Conservation (phyloP, 1,284 basidiomycete genomes). For the Coniferiporia weirii region DNA sequence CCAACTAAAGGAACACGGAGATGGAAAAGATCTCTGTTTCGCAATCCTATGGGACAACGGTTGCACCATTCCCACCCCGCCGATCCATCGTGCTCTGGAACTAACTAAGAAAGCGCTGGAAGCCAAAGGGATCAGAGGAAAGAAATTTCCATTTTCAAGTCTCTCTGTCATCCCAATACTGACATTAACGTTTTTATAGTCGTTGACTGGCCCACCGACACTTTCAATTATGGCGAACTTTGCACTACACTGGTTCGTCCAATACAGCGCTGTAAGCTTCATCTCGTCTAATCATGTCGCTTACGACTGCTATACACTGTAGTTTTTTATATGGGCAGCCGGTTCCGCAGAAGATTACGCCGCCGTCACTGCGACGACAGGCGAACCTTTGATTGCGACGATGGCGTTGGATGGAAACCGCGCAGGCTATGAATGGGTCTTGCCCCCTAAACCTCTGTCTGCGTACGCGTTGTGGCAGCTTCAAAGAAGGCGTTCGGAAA, state of each 20-base stretch:
- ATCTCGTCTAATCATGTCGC: not conserved
- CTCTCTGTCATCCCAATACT: not conserved
- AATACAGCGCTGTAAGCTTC: slow-evolving; percentile 1
- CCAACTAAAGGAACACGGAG: slow-evolving; percentile 51
- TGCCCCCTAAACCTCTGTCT: slow-evolving; percentile 25
- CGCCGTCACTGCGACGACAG: slow-evolving; percentile 33
- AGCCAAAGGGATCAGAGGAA: slow-evolving; percentile 64
- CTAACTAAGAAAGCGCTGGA: slow-evolving; percentile 52
- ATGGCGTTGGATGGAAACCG: slow-evolving; percentile 37
- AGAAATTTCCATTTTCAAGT: not conserved
- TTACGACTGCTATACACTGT: not conserved
- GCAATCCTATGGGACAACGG: slow-evolving; percentile 63
- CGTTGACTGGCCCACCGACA: slow-evolving; percentile 31
- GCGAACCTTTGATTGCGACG: slow-evolving; percentile 46
- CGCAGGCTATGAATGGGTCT: slow-evolving; percentile 20
- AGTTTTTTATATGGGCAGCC: slow-evolving; percentile 39
- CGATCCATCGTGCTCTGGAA: slow-evolving; percentile 59
- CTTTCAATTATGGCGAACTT: slow-evolving; percentile 39
- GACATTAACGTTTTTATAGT: slow-evolving; percentile 24
- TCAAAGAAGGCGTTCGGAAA: slow-evolving; percentile 39
- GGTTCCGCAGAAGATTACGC: slow-evolving; percentile 42
- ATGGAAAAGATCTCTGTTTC: slow-evolving; percentile 53
- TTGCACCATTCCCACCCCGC: slow-evolving; percentile 62
- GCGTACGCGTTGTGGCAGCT: slow-evolving; percentile 55
- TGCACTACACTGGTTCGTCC: slow-evolving; percentile 30